Base-by-base conservation (phyloP, 805 yeast species). In the Spathaspora boniae region DNA sequence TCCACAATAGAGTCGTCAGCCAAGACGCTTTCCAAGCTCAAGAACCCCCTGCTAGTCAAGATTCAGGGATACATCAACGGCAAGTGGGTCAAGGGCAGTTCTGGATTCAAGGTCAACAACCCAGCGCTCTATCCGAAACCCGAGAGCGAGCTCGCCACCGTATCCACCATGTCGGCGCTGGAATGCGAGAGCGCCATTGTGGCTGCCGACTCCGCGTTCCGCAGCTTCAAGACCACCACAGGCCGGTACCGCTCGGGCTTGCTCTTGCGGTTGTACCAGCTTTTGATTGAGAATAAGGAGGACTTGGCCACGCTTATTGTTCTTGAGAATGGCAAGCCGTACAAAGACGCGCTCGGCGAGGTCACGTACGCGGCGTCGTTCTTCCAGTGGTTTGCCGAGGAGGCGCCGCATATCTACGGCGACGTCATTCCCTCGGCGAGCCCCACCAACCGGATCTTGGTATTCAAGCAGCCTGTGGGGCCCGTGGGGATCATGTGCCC, bases 381-480 rank as follows among this genome's bases (percentile, higher is more conserved):
- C 58, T 83, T 86, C 56, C 88, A 86, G 53, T 89, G 97, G 96
- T 89, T 79, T 53, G 70, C 94, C 21, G 93, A 83, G 56, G 85
- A 79, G 46, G 91, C 91, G 6, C 84, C 87, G 26, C 71, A 87
- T 47, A 57, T 74, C 18, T 63, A 76, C 36, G 93, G 91, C n/a
- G 81, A 79, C 43, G 62, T 71, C 12, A 76, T 83, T 36, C 72
- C 74, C n/a, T 74, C 86, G 2, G 64, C 72, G 34, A 65, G 61
- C 41, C 54, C 72, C 1, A 45, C 61, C 17, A 67, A 61, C 48
- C 68, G 80, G 41, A 77, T 83, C 41, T 46, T 80, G 36, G 67
- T 86, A 4, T 46, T 77, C 41, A 74, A 77, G 47, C 87, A 82
- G 54, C 91, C 94, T n/a, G 65, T 84, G 32, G 94, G 94, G 6